phyloP scores from a whole-genome alignment of 371 early-diverging fungal species.

The Mucor racemosus region DNA sequence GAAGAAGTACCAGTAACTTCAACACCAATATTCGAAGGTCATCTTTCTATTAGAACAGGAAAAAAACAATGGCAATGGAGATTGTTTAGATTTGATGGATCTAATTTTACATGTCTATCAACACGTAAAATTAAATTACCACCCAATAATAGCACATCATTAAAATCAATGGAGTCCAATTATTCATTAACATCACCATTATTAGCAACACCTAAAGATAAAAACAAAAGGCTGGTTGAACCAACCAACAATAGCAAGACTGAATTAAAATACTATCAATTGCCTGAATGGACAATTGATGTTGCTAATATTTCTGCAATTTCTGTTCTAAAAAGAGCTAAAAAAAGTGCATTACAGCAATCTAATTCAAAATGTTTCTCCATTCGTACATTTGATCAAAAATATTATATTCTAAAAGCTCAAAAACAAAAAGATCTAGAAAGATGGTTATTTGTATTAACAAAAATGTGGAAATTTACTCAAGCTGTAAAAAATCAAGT shows the following conservation, averaged over 20 bases:
- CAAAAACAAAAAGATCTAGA: conserved; percentile 55
- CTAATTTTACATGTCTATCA: conserved; percentile 47
- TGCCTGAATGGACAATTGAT: conserved; percentile 53
- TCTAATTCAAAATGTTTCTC: conserved; percentile 47
- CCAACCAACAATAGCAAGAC: conserved; percentile 6
- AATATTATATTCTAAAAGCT: conserved; percentile 45
- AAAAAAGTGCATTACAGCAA: conserved; percentile 9
- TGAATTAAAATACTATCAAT: conserved; percentile 48
- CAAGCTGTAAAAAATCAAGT: conserved; percentile 35
- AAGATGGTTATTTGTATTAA: conserved; percentile 57
- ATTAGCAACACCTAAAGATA: conserved; percentile 45
- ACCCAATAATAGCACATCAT: conserved; percentile 19
- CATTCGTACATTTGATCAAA: conserved; percentile 42
- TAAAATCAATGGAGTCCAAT: background rate
- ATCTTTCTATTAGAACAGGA: conserved; percentile 42
- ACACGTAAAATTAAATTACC: conserved; percentile 45
- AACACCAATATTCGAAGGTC: conserved; percentile 53
- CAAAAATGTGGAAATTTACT: conserved; percentile 54
- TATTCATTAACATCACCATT: conserved; percentile 43
- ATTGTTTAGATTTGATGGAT: conserved; percentile 58
- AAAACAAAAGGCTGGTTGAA: conserved; percentile 13
- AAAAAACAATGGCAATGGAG: conserved; percentile 53
- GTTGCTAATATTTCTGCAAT: conserved; percentile 44
- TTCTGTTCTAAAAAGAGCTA: conserved; percentile 42
- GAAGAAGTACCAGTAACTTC: conserved; percentile 48